Evolutionary conservation across 2,329 filamentous ascomycete species (phyloP).

Genomic region (Periconia macrospinosa): DNA sequence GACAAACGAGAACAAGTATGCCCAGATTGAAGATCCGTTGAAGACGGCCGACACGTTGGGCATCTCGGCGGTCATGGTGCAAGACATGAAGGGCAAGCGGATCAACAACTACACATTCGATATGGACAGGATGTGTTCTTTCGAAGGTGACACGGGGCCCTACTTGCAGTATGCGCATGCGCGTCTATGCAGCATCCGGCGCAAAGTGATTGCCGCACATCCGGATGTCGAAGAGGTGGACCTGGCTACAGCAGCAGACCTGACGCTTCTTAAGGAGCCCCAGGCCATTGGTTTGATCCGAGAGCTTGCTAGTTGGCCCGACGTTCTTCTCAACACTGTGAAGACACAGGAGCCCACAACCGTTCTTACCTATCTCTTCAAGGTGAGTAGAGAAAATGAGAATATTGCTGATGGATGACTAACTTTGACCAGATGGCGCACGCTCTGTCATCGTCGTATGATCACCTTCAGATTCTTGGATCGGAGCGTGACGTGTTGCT

Average conservation of each 20-base stretch:
- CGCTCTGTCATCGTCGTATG: slow-evolving; percentile 74
- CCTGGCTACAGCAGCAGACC: slow-evolving; percentile 66
- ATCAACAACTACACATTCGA: slow-evolving; percentile 73
- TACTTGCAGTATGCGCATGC: slow-evolving; percentile 78
- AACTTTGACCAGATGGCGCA: slow-evolving; percentile 70
- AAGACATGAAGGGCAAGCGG: slow-evolving; percentile 94
- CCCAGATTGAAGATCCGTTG: slow-evolving; percentile 81
- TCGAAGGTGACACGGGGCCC: slow-evolving; percentile 82
- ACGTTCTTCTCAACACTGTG: slow-evolving; percentile 80
- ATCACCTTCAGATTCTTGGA: slow-evolving; percentile 75
- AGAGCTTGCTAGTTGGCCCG: slow-evolving; percentile 80
- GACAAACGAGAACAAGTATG: slow-evolving; percentile 87
- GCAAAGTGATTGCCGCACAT: slow-evolving; percentile 53
- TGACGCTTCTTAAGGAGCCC: slow-evolving; percentile 68
- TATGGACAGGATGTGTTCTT: slow-evolving; percentile 79
- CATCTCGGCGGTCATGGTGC: slow-evolving; percentile 95
- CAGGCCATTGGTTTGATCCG: slow-evolving; percentile 75
- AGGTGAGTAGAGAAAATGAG: slow-evolving; percentile 59
- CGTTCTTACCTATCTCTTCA: slow-evolving; percentile 74
- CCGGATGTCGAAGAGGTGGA: slow-evolving; percentile 58
- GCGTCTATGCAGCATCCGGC: slow-evolving; percentile 43
- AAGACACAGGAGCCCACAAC: slow-evolving; percentile 78
- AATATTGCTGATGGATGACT: not conserved
- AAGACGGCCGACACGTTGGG: slow-evolving; percentile 84
- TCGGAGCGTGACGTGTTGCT: slow-evolving; percentile 71